Evolutionary conservation across 2,329 filamentous ascomycete species (phyloP).

Genomic region (Talaromyces sp.): DNA sequence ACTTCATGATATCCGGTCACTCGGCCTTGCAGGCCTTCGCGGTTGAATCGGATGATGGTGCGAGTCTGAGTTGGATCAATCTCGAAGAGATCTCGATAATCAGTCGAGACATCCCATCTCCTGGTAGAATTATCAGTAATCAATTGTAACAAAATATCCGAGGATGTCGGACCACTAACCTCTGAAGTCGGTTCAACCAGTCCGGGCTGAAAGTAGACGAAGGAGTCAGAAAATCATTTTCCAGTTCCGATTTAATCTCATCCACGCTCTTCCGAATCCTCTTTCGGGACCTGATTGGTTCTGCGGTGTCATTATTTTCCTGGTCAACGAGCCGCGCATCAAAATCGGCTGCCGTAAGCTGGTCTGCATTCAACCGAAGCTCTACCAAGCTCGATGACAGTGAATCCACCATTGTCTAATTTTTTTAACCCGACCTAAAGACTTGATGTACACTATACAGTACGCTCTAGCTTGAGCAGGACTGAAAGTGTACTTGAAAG

Average conservation of each 20-base stretch:
- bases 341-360: constrained; percentile 18
- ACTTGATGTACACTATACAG: neutral
- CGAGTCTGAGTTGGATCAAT: constrained; percentile 87
- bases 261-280: constrained; percentile 44
- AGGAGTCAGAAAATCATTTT: constrained; percentile 71
- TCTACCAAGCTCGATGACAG: constrained; percentile 22
- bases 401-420: constrained; percentile 19
- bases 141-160: neutral
- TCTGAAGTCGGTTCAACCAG: constrained; percentile 86
- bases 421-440: neutral
- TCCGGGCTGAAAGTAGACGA: constrained; percentile 71
- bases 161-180: constrained; percentile 40
- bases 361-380: constrained; percentile 21
- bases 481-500: neutral
- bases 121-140: constrained; percentile 22
- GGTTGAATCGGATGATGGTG: constrained; percentile 86
- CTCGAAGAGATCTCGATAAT: constrained; percentile 78
- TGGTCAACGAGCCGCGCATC: constrained; percentile 25
- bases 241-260: constrained; percentile 65
- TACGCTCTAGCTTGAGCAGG: neutral
- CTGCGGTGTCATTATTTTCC: constrained; percentile 19
- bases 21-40: constrained; percentile 84
- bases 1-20: constrained; percentile 94
- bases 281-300: constrained; percentile 37
- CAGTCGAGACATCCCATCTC: constrained; percentile 73